Base-by-base conservation (phyloP, 352 stramenopile species). In the Pythium aphanidermatum region DNA sequence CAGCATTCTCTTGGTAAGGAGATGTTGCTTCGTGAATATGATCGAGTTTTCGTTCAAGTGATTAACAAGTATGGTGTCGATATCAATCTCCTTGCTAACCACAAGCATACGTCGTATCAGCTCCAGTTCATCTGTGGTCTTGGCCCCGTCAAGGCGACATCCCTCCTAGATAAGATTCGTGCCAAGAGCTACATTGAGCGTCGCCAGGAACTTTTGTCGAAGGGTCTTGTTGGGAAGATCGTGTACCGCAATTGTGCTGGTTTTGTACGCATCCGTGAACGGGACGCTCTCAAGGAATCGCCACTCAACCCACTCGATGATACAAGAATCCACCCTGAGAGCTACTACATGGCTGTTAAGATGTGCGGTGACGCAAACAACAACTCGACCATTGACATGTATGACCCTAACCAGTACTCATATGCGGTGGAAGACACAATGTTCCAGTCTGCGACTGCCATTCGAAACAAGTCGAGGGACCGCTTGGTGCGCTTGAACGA, bases 311-410 rank as follows among this genome's bases (percentile, higher is more conserved):
- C 83, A 19, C 54, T 95, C 12, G 83, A 95, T 52, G 83, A 95
- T 39, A 95, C 83, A 0, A 66, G 83, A 29, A 93, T 95, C 40
- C 83, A 95, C 37, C 83, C 83, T 2, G 83, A 95, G 52, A 95
- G 83, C 30, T 95, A 95, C 55, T 95, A 92, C 55, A 95, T 95
- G 83, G 83, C 83, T 10, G 83, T 95, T 16, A 93, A 93, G 42
- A 95, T 95, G 58, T 95, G 83, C 50, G 83, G 83, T 40, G 81
- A 95, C 50, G 83, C 83, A 7, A 95, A 93, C 63, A 92, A 93
- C 63, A 93, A 95, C 54, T 92, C 81, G 26, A 93, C 81, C 3
- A 93, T 95, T 35, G 83, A 95, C 56, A 89, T 95, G 77, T 95
- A 92, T 38, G 83, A 95, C 27, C 83, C 83, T 26, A 91, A 92